Evolutionary conservation across 371 early-diverging fungal genomes (phyloP).

Genomic region (Mortierella sp.): DNA sequence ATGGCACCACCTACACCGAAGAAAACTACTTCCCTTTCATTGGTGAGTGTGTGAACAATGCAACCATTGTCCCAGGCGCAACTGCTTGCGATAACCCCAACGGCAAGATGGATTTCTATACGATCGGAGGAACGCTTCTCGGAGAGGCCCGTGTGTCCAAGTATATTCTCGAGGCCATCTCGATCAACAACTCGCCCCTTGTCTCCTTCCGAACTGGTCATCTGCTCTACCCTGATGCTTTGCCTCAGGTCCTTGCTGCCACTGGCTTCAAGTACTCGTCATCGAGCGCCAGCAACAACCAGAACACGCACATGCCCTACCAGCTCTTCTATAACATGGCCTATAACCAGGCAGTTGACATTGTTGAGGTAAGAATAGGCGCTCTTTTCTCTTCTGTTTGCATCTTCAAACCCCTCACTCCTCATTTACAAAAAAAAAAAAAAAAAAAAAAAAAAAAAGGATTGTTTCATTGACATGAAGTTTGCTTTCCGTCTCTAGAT

Average conservation of each 20-base stretch:
- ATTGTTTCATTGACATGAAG: too few relatives aligned
- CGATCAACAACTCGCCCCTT: slow-evolving; percentile 15
- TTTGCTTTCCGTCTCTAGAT: background rate
- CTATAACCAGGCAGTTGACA: slow-evolving; percentile 25
- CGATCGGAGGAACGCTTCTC: slow-evolving; percentile 20
- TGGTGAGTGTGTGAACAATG: slow-evolving; percentile 25
- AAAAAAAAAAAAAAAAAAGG: too few relatives aligned
- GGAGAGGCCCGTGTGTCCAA: slow-evolving; percentile 38
- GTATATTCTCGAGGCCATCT: slow-evolving; percentile 31
- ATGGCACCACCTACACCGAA: slow-evolving; percentile 11
- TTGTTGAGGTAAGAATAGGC: slow-evolving; percentile 12
- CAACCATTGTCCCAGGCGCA: slow-evolving; percentile 17
- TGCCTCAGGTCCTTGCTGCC: slow-evolving; percentile 21
- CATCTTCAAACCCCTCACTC: too few relatives aligned
- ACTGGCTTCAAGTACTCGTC: slow-evolving; percentile 27
- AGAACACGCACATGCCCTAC: slow-evolving; percentile 27
- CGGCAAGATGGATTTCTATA: slow-evolving; percentile 13
- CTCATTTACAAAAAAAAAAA: too few relatives aligned
- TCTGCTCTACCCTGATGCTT: slow-evolving; percentile 29
- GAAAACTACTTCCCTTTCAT: slow-evolving; percentile 37
- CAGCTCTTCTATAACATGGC: slow-evolving; percentile 23
- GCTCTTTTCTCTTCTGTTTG: too few relatives aligned
- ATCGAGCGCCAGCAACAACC: slow-evolving; percentile 24
- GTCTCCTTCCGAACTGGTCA: slow-evolving; percentile 36
- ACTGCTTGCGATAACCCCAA: slow-evolving; percentile 29